Evolutionary conservation across 192 early-diverging fungal species (phyloP), one percentile per base, ranked within the genome.

Genomic region (Podila horticola): DNA sequence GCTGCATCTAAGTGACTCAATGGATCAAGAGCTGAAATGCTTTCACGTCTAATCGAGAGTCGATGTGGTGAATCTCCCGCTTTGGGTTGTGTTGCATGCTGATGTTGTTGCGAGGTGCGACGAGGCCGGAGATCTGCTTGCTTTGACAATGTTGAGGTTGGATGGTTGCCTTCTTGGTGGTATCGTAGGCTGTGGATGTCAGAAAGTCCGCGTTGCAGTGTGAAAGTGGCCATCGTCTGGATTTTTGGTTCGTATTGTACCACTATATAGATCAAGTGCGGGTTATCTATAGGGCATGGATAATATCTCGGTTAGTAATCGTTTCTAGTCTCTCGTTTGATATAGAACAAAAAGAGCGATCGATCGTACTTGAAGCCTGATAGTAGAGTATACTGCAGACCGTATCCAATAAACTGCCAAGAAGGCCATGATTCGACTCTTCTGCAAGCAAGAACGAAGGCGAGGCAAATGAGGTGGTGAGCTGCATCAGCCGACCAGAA

Each of bases 321-420:
- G 30, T n/a, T 15, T 11, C 41, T 0, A 41, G 11, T 58, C 28
- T 9, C 9, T 58, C 22, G 19, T 5, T 34, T 12, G 15, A 45
- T 7, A 17, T 45, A 45, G 41, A 45, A 45, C 13, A 45, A 17
- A 45, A 45, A 12, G 9, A 8, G 34, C 34, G 6, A 2, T 45
- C 13, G 2, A 33, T 68, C 84, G 63, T 73, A 93, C 92, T 84
- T 13, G 92, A 71, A 52, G 90, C 89, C 52, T 96, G 96, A 79
- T 96, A 96, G 71, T 96, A 94, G 13, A 96, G 85, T 34, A 96
- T 86, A 60, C 92, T 93, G 73, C 96, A 93, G 71, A 96, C 91
- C 8, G 91, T 87, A 70, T 97, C 95, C 7, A 97, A 73, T 29
- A 96, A 67, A 68, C 92, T 94, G 13, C 90, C 92, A 17, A 94